A percentile compares a stretch with the other conserved stretches of the same genome.
These are phyloP conservation scores for Phytophthora quininea DNA, from an alignment of 352 stramenopile species.

Conservation along the genomic window DNA sequence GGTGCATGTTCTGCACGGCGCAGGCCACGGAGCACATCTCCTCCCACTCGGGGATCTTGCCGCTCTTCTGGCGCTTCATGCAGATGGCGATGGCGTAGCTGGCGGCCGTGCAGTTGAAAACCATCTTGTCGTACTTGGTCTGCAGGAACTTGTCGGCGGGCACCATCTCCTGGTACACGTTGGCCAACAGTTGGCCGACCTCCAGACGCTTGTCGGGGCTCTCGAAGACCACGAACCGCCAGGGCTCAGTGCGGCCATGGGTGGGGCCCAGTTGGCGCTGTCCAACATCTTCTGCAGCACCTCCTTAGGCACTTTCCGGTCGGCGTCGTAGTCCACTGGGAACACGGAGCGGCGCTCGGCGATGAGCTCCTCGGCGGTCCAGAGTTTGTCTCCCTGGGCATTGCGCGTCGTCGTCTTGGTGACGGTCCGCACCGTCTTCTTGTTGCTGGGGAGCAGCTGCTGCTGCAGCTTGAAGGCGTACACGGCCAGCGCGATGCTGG, in stretches of 20 bases:
- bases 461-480: conserved; percentile 47
- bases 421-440: conserved; percentile 32
- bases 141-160: conserved; percentile 75
- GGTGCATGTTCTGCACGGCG: conserved; percentile 88
- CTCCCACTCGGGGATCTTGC: conserved; percentile 82
- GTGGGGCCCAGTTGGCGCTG: conserved; percentile 85
- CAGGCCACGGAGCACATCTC: conserved; percentile 77
- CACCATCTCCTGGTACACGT: conserved; percentile 70
- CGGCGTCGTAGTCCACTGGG: conserved; percentile 68
- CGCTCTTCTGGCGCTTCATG: conserved; percentile 87
- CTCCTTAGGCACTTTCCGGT: conserved; percentile 52
- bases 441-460: not conserved
- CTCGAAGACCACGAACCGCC: conserved; percentile 83
- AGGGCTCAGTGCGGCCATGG: conserved; percentile 81
- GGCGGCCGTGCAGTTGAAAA: conserved; percentile 67
- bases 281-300: conserved; percentile 81
- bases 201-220: conserved; percentile 51
- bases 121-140: conserved; percentile 83
- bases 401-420: conserved; percentile 30
- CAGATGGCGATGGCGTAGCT: conserved; percentile 87
- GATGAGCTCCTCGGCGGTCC: conserved; percentile 79
- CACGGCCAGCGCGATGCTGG: conserved; percentile 41
- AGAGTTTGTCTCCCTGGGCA: conserved; percentile 44
- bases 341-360: conserved; percentile 80
- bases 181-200: conserved; percentile 71